These are phyloP conservation scores for Mycena galopus DNA, from an alignment of 768 basidiomycete genomes.

Conservation along the genomic window DNA sequence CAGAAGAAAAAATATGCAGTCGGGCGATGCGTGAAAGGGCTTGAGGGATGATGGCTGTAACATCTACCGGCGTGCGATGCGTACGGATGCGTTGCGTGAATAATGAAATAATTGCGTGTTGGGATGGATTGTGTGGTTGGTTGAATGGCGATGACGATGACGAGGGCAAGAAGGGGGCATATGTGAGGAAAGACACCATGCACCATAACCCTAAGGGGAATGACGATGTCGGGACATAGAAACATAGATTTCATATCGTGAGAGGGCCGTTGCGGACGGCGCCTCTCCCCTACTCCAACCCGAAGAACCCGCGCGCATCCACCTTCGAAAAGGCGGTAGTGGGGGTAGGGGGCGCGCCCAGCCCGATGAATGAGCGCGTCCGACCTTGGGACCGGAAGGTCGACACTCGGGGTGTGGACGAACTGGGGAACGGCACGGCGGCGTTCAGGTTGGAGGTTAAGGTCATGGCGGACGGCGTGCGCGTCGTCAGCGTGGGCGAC, in stretches of 20 bases:
- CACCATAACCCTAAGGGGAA: constrained; percentile 21
- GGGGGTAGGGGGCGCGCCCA: constrained; percentile 76
- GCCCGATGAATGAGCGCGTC: constrained; percentile 80
- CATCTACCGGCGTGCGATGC: constrained; percentile 33
- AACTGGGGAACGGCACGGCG: constrained; percentile 59
- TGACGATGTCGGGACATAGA: constrained; percentile 26
- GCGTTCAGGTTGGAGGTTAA: constrained; percentile 71
- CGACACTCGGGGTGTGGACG: constrained; percentile 77
- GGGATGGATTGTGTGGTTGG: constrained; percentile 11
- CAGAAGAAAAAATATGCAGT: constrained; percentile 27
- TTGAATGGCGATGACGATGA: constrained; percentile 18
- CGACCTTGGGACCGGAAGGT: constrained; percentile 76
- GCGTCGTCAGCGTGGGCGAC: constrained; percentile 70
- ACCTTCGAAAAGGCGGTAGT: constrained; percentile 88
- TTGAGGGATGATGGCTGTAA: neutral
- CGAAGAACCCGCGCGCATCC: constrained; percentile 86
- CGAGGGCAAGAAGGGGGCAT: constrained; percentile 27
- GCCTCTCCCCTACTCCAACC: constrained; percentile 53
- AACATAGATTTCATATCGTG: constrained; percentile 34
- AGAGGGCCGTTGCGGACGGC: neutral
- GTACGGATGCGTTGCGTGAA: constrained; percentile 26
- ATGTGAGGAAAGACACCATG: constrained; percentile 19
- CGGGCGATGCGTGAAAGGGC: constrained; percentile 20
- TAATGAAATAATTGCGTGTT: constrained; percentile 24
- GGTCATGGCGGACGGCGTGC: constrained; percentile 87